Conservation (phyloP, 163 green algal genomes). For the Coccomyxa subellipsoidea region DNA sequence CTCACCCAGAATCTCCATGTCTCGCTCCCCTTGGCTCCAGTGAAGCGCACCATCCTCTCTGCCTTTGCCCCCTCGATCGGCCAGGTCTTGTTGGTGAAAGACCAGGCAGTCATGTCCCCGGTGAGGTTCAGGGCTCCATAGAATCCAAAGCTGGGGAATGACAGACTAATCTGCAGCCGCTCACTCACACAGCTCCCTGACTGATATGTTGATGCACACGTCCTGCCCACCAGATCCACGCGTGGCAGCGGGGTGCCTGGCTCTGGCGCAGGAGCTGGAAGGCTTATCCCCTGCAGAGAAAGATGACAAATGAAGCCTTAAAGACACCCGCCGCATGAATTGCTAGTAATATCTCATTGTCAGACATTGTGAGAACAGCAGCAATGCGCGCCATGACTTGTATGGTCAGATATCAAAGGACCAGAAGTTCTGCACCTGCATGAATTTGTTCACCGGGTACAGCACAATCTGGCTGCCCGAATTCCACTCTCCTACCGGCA, state of each 20-base stretch:
- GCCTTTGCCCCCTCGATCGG: neutral
- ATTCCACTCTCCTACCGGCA: neutral
- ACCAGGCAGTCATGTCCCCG: neutral
- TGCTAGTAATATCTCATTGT: neutral
- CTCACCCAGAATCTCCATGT: conserved; percentile 8
- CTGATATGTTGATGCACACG: neutral
- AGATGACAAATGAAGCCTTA: too few relatives aligned
- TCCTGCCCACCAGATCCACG: neutral
- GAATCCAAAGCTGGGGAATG: neutral
- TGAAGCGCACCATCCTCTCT: neutral
- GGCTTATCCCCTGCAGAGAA: neutral
- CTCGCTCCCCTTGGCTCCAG: conserved; percentile 8
- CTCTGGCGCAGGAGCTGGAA: neutral
- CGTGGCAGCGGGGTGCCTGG: neutral
- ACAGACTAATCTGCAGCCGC: neutral
- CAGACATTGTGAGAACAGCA: neutral
- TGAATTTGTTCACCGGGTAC: conserved; percentile 1
- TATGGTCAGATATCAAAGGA: neutral
- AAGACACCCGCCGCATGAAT: too few relatives aligned
- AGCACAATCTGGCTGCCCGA: neutral
- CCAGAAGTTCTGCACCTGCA: neutral
- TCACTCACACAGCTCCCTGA: neutral
- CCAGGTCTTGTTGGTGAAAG: neutral
- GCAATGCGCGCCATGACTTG: neutral
- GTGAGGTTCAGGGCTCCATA: conserved; percentile 17